Base-by-base conservation (phyloP, 495 filamentous ascomycete genomes). In the Penicillium argentinense region DNA sequence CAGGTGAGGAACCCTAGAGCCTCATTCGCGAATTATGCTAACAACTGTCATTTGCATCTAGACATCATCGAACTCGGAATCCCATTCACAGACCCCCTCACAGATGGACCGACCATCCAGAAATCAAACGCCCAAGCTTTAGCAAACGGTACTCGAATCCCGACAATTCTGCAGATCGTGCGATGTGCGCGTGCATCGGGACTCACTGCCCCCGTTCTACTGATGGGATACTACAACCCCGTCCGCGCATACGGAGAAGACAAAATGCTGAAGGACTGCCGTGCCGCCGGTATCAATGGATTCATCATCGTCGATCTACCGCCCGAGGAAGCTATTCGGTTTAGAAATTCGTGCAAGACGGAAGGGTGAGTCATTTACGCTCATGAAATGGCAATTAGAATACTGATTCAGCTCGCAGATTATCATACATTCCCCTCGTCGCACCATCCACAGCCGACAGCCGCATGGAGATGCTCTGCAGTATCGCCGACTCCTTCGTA, bases 201-300 rank as follows among this genome's bases (percentile, higher is more conserved):
- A 17, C 72, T 98, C 24, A 81, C 70, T 45, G 83, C 82, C 2
- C 93, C 93, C 6, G 76, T 98, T 33, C 69, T 97, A 39, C 75
- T 98, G 47, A 97, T 97, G 91, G 92, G 93, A 38, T 97, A 98
- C 77, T 97, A 95, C 66, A 97, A 97, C 65, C 91, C 92, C 0
- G 68, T 97, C 29, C 71, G 95, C 39, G 84, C 80, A 52, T 97
- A 97, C 64, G 93, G 93, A 48, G 93, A 97, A 70, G 88, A 93
- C 67, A 75, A 75, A 39, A 79, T 97, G 61, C 70, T 97, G 26
- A 73, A 78, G 39, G 91, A 97, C 66, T 89, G 89, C 59, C 81
- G 85, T 59, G 80, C 81, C 23, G 88, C 88, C n/a, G 89, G 89
- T 30, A 85, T 92, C 60, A 96, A 96, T 71, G 93, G 93, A 28